Evolutionary conservation across 805 yeast species (phyloP), one percentile per base, ranked within the genome.

Genomic region (Yamadazyma scolyti): DNA sequence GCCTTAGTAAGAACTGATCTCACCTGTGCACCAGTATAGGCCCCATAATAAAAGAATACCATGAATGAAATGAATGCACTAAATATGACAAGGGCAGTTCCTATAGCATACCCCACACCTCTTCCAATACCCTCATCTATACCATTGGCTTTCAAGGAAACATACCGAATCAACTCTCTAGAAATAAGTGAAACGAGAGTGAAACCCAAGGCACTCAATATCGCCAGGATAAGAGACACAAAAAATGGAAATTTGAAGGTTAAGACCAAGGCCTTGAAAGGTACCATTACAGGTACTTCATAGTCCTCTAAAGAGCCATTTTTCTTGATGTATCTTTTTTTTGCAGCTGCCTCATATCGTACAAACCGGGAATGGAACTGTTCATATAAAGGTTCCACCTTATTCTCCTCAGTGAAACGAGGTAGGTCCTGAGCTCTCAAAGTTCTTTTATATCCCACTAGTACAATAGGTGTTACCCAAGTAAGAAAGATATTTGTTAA

Each of bases 1-100:
- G 81, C 78, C 39, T 82, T 80, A 3, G 85, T 82, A 34, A 87
- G 56, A 2, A 80, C 70, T 0, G 88, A 78, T 47, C 84, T 77
- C 2, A 71, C 73, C 49, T 79, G 77, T 9, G 81, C 82, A 43
- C 95, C 95, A 10, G 75, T 67, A 36, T 73, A 52, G 51, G 74
- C 65, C 4, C 84, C 62, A 16, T 58, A 59, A 44, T 78, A 79
- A 50, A 82, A 81, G 44, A 67, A 77, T 46, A 77, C 79, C 29
- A 83, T 79, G 31, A 11, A 7, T 2, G 22, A 6, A 13, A 24
- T 20, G 12, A 14, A 20, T 4, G 76, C 60, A 20, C 54, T 38
- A 15, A 57, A 31, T 28, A 63, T 60, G 20, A 40, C 34, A 14
- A 50, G 31, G 9, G 58, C 37, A 8, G 58, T 50, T 2, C 70